Conservation (phyloP, 1,284 basidiomycete genomes). For the Thelephora terrestris region DNA sequence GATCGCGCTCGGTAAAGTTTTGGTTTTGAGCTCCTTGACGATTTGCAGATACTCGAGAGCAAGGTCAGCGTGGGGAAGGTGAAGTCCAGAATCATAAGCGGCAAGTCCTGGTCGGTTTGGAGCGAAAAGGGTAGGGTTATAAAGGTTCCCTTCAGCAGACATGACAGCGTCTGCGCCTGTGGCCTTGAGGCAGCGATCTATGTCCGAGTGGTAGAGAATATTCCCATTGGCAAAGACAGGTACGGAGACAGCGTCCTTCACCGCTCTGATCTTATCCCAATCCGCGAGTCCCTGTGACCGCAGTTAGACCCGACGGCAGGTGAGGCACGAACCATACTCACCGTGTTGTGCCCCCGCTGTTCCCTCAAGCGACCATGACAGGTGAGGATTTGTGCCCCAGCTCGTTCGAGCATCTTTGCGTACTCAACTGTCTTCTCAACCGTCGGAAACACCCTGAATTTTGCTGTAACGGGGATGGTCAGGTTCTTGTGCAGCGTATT, state of each 20-base stretch:
- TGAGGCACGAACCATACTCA: constrained; percentile 18
- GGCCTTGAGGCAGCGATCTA: constrained; percentile 63
- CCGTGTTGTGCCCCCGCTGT: constrained; percentile 78
- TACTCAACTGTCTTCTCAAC: constrained; percentile 86
- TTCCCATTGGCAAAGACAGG: constrained; percentile 99
- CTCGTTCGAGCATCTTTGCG: constrained; percentile 88
- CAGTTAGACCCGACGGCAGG: neutral
- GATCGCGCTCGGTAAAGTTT: constrained; percentile 66
- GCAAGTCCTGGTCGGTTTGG: constrained; percentile 21
- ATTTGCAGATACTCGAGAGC: constrained; percentile 86
- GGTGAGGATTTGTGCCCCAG: constrained; percentile 92
- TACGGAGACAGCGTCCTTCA: constrained; percentile 65
- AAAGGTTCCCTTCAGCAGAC: constrained; percentile 93
- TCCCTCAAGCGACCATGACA: constrained; percentile 90
- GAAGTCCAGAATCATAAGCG: constrained; percentile 30
- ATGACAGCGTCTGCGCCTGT: constrained; percentile 92
- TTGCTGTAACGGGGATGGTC: constrained; percentile 87
- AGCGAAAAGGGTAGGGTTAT: constrained; percentile 82
- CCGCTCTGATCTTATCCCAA: constrained; percentile 27
- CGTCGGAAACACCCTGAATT: constrained; percentile 87
- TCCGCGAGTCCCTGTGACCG: constrained; percentile 36
- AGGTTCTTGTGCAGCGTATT: constrained; percentile 79
- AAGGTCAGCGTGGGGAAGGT: constrained; percentile 55
- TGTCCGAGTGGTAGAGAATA: constrained; percentile 77
- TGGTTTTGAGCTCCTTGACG: constrained; percentile 62